phyloP scores from a whole-genome alignment of 345 rosid species.

The Heritiera fomes region DNA sequence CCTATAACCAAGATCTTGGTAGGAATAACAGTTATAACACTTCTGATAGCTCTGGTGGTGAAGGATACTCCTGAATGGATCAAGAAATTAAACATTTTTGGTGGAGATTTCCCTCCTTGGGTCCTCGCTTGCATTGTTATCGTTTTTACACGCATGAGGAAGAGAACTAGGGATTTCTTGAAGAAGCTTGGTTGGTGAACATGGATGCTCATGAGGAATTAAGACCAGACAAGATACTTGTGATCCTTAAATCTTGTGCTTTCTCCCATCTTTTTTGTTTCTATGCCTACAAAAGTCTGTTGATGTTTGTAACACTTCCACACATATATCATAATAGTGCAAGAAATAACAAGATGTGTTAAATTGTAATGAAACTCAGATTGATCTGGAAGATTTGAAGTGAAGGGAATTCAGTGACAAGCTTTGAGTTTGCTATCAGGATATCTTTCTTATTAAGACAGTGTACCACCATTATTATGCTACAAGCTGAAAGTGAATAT shows the following conservation, averaged over 20 bases:
- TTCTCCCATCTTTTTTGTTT: no score
- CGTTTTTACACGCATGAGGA: slow-evolving; percentile 89
- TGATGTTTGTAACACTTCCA: no score
- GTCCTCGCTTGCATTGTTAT: slow-evolving; percentile 80
- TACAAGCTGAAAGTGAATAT: no score
- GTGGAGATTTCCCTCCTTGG: slow-evolving; percentile 82
- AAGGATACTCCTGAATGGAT: slow-evolving; percentile 77
- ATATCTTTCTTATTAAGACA: not conserved
- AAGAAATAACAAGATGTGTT: not conserved
- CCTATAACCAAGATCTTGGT: slow-evolving; percentile 85
- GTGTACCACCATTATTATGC: no score
- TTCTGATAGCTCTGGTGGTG: slow-evolving; percentile 52
- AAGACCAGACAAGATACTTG: no score
- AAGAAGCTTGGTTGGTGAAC: slow-evolving; percentile 50
- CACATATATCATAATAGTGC: no score
- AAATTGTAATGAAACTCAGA: not conserved
- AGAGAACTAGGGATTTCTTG: slow-evolving; percentile 74
- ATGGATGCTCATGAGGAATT: slow-evolving; percentile 4
- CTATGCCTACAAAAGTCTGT: no score
- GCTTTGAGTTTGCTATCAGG: not conserved
- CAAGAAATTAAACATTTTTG: slow-evolving; percentile 41
- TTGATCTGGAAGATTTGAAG: not conserved
- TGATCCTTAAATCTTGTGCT: not conserved
- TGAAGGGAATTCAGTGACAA: not conserved
- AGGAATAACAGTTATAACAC: slow-evolving; percentile 51